A percentile compares a stretch with the other conserved stretches of the same genome.
phyloP scores from a whole-genome alignment of 2,329 filamentous ascomycete species.

The Coniochaeta pulveracea region DNA sequence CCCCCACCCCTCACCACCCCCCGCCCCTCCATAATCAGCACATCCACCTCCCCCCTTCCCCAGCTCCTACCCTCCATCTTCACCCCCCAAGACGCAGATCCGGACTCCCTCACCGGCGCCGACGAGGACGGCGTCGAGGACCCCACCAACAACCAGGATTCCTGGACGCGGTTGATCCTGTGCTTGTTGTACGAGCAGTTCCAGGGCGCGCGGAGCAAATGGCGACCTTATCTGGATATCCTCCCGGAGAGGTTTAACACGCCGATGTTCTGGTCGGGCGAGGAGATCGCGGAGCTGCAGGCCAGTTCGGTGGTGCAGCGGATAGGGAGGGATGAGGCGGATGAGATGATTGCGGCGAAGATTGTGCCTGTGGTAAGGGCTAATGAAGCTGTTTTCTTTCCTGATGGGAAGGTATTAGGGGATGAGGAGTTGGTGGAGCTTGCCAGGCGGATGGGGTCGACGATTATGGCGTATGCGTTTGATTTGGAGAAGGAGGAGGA shows the following conservation, averaged over 20 bases:
- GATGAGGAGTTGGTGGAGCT: conserved; percentile 36
- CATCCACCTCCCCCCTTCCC: conserved; percentile 59
- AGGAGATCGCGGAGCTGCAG: conserved; percentile 62
- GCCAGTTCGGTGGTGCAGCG: conserved; percentile 66
- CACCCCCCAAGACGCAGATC: conserved; percentile 17
- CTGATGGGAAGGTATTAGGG: conserved; percentile 16
- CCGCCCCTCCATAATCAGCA: conserved; percentile 56
- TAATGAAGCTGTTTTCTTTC: conserved; percentile 34
- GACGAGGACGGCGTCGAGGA: conserved; percentile 24
- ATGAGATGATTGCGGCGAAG: conserved; percentile 51
- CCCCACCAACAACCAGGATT: conserved; percentile 25
- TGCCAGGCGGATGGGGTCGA: conserved; percentile 73
- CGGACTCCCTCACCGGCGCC: conserved; percentile 25
- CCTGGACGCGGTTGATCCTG: conserved; percentile 55
- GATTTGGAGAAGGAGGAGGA: conserved; percentile 50
- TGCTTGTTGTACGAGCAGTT: conserved; percentile 69
- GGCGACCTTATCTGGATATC: conserved; percentile 69
- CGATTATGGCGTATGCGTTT: conserved; percentile 90
- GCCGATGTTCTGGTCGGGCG: conserved; percentile 75
- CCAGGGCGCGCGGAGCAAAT: conserved; percentile 48
- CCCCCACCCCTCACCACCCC: conserved; percentile 79
- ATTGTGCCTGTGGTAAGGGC: conserved; percentile 39
- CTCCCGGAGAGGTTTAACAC: conserved; percentile 67
- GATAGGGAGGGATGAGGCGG: conserved; percentile 63
- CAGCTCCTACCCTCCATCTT: conserved; percentile 44